Conservation (phyloP, 73 alveolate genomes). For the Urostyla sp. region DNA sequence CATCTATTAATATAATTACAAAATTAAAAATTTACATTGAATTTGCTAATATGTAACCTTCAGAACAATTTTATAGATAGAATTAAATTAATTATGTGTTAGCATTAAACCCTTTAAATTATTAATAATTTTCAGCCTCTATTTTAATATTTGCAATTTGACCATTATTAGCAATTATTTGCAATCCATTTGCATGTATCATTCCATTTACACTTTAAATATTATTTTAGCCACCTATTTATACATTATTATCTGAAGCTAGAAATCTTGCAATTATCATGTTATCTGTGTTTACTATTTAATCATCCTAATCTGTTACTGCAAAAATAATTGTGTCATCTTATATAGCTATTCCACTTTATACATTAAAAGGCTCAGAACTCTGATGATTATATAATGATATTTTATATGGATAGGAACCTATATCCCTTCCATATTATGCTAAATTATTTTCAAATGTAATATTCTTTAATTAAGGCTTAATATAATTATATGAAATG, state of each 20-base stretch:
- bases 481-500: neutral
- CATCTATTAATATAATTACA: neutral
- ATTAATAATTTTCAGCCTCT: too few relatives aligned
- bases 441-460: neutral
- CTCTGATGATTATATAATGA: neutral
- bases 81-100: too few relatives aligned
- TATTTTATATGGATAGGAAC: neutral
- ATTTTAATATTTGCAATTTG: too few relatives aligned
- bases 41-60: too few relatives aligned
- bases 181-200: constrained; percentile 1
- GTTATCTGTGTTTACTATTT: neutral
- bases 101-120: too few relatives aligned
- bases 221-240: too few relatives aligned
- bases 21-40: too few relatives aligned
- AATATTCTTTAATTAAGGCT: neutral
- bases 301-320: neutral
- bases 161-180: neutral
- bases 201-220: neutral
- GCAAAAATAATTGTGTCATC: neutral
- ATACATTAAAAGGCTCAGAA: neutral
- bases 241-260: neutral
- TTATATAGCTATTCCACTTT: neutral
- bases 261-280: neutral
- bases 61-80: too few relatives aligned
- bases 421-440: too few relatives aligned